Conservation (phyloP, 495 filamentous ascomycete genomes). For the Penicillium verhagenii region DNA sequence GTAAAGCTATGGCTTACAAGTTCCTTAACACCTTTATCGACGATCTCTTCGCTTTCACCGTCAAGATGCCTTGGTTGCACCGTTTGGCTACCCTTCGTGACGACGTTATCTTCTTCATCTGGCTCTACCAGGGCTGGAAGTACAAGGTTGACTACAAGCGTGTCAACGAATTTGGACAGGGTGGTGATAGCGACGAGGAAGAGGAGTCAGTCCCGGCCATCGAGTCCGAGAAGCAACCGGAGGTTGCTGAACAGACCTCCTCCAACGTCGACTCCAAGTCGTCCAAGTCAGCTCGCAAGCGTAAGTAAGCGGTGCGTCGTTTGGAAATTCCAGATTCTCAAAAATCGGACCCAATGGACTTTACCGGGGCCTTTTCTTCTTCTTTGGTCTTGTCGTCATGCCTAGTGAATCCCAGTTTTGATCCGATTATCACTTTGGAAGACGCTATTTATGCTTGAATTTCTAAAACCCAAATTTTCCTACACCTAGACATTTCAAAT, state of each 20-base stretch:
- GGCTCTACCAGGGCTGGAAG: constrained; percentile 90
- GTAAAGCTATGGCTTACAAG: constrained; percentile 95
- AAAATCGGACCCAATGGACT: not conserved
- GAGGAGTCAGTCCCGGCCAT: constrained; percentile 46
- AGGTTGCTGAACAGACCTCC: constrained; percentile 28
- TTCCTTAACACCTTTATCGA: constrained; percentile 82
- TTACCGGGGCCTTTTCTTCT: not conserved
- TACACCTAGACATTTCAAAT: not conserved
- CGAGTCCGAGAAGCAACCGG: constrained; percentile 44
- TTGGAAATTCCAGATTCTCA: not conserved
- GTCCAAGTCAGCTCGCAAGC: constrained; percentile 34
- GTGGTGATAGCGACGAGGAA: constrained; percentile 78
- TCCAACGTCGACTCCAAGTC: constrained; percentile 32
- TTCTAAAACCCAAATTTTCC: not conserved
- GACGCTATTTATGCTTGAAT: not conserved
- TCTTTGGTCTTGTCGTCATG: not conserved
- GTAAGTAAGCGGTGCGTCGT: constrained; percentile 32
- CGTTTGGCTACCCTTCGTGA: constrained; percentile 92
- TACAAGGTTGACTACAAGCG: constrained; percentile 91
- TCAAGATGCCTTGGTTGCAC: constrained; percentile 97
- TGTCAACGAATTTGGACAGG: constrained; percentile 98
- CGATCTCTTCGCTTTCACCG: constrained; percentile 94
- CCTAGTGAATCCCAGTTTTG: not conserved
- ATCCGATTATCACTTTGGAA: not conserved
- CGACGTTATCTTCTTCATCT: constrained; percentile 97